Evolutionary conservation across 2,329 filamentous ascomycete genomes (phyloP).

Genomic region (Ophiostoma montium): DNA sequence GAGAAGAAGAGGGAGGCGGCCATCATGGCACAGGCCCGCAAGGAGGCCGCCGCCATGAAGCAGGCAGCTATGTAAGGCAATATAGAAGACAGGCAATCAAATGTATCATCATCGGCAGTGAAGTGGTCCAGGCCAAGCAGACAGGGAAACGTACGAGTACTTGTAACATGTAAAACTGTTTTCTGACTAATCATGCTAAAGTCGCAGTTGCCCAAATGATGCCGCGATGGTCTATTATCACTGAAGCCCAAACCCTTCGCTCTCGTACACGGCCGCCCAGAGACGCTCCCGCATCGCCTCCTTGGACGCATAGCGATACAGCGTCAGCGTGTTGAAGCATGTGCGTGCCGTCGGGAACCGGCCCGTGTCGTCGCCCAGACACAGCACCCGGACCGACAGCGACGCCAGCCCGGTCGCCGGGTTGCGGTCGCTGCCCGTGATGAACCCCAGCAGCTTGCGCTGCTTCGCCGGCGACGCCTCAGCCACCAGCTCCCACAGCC

Average conservation of each 20-base stretch:
- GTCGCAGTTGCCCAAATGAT: too few relatives aligned
- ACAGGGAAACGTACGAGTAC: too few relatives aligned
- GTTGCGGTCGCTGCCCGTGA: conserved; percentile 82
- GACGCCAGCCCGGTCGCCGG: conserved; percentile 77
- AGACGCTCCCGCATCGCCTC: conserved; percentile 56
- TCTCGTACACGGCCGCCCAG: conserved; percentile 78
- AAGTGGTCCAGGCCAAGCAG: too few relatives aligned
- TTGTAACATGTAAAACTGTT: too few relatives aligned
- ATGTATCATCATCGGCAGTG: too few relatives aligned
- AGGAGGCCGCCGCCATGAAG: conserved; percentile 31
- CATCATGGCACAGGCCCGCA: conserved; percentile 39
- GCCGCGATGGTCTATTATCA: too few relatives aligned
- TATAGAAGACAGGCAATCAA: too few relatives aligned
- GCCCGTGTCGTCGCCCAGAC: conserved; percentile 57
- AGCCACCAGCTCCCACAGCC: conserved; percentile 82
- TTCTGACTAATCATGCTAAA: too few relatives aligned
- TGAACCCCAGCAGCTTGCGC: conserved; percentile 66
- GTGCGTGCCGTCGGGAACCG: conserved; percentile 78
- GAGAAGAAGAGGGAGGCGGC: conserved; percentile 49
- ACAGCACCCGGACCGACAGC: conserved; percentile 61
- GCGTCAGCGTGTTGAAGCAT: conserved; percentile 73
- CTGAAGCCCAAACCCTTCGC: conserved; percentile 84
- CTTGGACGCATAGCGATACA: conserved; percentile 57
- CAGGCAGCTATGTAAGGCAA: conserved; percentile 14
- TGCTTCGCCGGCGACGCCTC: conserved; percentile 52